Evolutionary conservation across 345 rosid genomes (phyloP).

Genomic region (Rubroshorea leprosula): DNA sequence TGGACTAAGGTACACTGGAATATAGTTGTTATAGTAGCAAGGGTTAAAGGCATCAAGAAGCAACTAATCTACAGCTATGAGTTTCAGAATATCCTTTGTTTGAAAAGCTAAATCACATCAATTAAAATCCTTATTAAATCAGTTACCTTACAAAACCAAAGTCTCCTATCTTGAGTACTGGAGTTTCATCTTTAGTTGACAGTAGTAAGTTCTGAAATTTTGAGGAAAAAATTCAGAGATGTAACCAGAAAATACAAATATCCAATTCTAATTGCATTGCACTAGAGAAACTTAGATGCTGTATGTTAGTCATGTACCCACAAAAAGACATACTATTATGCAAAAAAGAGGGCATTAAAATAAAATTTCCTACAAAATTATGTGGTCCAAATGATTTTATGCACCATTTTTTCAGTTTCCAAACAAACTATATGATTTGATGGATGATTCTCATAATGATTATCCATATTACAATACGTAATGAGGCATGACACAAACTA

Average conservation of each 20-base stretch:
- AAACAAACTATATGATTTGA: not conserved
- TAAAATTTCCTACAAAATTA: too few species aligned
- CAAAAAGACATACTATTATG: not conserved
- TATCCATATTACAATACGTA: not conserved
- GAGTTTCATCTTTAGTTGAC: constrained; percentile 44
- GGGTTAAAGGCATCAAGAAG: too few species aligned
- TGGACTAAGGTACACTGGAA: too few species aligned
- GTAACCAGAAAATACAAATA: not conserved
- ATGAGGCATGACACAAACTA: not conserved
- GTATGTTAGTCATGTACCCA: constrained; percentile 1
- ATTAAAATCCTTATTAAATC: too few species aligned
- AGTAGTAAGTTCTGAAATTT: constrained; percentile 65
- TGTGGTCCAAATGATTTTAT: not conserved
- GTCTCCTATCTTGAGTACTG: constrained; percentile 73
- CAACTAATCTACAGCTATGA: too few species aligned
- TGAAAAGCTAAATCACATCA: too few species aligned
- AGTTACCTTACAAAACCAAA: constrained; percentile 84
- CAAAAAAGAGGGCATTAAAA: not conserved
- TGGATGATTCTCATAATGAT: not conserved
- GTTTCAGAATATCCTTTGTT: too few species aligned
- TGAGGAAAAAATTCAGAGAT: constrained; percentile 16
- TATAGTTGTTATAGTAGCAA: too few species aligned
- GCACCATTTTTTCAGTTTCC: not conserved
- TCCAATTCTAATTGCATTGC: constrained; percentile 10
- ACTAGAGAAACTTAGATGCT: constrained; percentile 1